phyloP scores from a whole-genome alignment of 192 early-diverging fungal genomes.

The Entophlyctis helioformis region DNA sequence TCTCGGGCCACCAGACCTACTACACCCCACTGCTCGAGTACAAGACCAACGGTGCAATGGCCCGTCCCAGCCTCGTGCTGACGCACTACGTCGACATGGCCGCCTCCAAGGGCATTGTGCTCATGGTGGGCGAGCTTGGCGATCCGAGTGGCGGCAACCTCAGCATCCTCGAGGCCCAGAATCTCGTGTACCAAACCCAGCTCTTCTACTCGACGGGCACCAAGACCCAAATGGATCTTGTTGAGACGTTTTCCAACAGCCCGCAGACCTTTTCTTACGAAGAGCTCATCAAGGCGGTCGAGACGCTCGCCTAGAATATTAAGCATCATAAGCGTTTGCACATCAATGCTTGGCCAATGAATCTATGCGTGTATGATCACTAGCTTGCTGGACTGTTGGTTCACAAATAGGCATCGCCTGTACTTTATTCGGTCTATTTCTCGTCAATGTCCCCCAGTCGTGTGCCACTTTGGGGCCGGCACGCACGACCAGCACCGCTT shows the following conservation, averaged over 20 bases:
- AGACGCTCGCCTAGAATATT: slow-evolving; percentile 4
- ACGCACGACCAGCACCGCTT: too few species aligned
- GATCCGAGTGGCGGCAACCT: slow-evolving; percentile 37
- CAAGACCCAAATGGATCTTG: slow-evolving; percentile 42
- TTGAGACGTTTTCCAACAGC: slow-evolving; percentile 69
- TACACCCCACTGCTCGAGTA: slow-evolving; percentile 77
- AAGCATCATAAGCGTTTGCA: too few species aligned
- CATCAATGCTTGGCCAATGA: too few species aligned
- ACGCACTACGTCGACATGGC: slow-evolving; percentile 80
- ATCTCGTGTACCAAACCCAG: slow-evolving; percentile 67
- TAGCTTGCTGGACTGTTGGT: too few species aligned
- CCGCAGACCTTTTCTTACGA: slow-evolving; percentile 63
- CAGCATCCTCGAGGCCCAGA: slow-evolving; percentile 57
- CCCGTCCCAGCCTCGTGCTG: slow-evolving; percentile 70
- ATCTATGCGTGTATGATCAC: too few species aligned
- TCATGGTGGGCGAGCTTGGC: slow-evolving; percentile 76
- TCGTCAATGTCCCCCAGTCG: too few species aligned
- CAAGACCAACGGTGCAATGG: slow-evolving; percentile 66
- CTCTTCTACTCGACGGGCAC: slow-evolving; percentile 78
- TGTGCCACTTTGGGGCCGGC: too few species aligned
- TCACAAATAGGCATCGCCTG: too few species aligned
- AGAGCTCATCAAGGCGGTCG: slow-evolving; percentile 6
- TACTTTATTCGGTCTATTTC: too few species aligned
- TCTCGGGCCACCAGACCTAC: slow-evolving; percentile 69
- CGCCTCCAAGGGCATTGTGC: slow-evolving; percentile 68